Conservation (phyloP, 306 rosid species). For the Trichosanthes cucumerina region DNA sequence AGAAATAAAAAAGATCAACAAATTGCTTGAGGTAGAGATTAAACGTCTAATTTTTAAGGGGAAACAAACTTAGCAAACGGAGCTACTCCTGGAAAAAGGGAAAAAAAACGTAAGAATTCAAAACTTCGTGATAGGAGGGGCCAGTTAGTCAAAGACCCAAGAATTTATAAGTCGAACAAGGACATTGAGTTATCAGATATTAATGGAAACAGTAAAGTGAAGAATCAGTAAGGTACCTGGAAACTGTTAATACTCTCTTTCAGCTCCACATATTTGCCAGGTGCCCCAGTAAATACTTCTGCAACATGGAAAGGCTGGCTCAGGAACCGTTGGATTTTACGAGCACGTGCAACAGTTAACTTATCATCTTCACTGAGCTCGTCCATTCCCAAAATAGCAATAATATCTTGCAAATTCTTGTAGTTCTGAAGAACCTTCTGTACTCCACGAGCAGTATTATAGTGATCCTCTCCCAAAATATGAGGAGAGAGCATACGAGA, state of each 20-base stretch:
- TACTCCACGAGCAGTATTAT: slow-evolving; percentile 96
- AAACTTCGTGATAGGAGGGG: not conserved
- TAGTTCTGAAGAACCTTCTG: slow-evolving; percentile 91
- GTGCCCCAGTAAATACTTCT: slow-evolving; percentile 98
- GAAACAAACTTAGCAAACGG: not conserved
- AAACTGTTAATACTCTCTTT: slow-evolving; percentile 74
- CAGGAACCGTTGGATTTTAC: slow-evolving; percentile 68
- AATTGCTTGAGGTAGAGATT: not conserved
- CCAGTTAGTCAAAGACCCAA: not conserved
- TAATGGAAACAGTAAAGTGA: not conserved
- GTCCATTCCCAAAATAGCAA: slow-evolving; percentile 99
- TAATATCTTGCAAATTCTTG: slow-evolving; percentile 98
- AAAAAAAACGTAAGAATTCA: not conserved
- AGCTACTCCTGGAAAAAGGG: not conserved
- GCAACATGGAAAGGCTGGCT: slow-evolving; percentile 99
- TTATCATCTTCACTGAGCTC: slow-evolving; percentile 99
- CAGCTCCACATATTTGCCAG: slow-evolving; percentile 93
- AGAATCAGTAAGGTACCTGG: slow-evolving; percentile 44
- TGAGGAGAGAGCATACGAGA: slow-evolving; percentile 99
- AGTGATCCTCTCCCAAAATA: slow-evolving; percentile 85
- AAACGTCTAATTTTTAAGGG: not conserved
- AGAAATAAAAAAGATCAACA: not conserved
- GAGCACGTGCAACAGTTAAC: slow-evolving; percentile 95
- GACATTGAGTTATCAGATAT: not conserved
- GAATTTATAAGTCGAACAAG: not conserved